Base-by-base conservation (phyloP, 805 yeast species). In the Blastobotrys parvus region DNA sequence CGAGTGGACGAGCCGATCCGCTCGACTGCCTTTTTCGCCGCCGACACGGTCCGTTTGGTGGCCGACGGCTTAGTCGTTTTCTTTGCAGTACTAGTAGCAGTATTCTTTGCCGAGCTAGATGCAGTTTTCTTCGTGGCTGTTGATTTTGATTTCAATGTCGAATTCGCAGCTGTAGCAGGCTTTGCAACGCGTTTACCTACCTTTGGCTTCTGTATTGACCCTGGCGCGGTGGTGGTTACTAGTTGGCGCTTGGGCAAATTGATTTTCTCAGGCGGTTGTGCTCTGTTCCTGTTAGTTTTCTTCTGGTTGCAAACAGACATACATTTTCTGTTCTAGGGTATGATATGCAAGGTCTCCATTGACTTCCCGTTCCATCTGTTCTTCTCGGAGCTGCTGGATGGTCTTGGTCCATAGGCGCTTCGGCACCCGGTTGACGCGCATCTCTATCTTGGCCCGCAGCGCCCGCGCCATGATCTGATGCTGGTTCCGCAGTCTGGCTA, bases 341-440 rank as follows among this genome's bases (percentile, higher is more conserved):
- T 44, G 42, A 15, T 17, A 29, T 21, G 41, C 47, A 25, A 27
- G 43, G 7, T 39, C 34, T 5, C 47, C 41, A 23, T 38, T 37
- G 4, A 32, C 11, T 15, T 32, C 40, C 23, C 40, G 16, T 21
- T 17, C 36, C 27, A 16, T 17, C 10, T 20, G 36, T 25, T 39
- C 42, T 16, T 34, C n/a, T 21, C 32, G 39, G 11, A 57, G 45
- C 35, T 72, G 69, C 34, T 62, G 61, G 22, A 74, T 51, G 34
- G 64, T 68, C 34, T 67, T 67, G 41, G 63, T 54, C 64, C 77
- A 69, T 20, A 73, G 54, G 3, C 74, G 63, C 31, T 65, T 70
- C 42, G 75, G 75, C 5, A 75, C 70, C 22, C 69, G 58, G 45
- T 71, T 72, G 20, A 72, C 54, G 34, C 77, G 55, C 46, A 74